phyloP scores from a whole-genome alignment of 768 basidiomycete genomes.

The Coprinopsis marcescibilis region DNA sequence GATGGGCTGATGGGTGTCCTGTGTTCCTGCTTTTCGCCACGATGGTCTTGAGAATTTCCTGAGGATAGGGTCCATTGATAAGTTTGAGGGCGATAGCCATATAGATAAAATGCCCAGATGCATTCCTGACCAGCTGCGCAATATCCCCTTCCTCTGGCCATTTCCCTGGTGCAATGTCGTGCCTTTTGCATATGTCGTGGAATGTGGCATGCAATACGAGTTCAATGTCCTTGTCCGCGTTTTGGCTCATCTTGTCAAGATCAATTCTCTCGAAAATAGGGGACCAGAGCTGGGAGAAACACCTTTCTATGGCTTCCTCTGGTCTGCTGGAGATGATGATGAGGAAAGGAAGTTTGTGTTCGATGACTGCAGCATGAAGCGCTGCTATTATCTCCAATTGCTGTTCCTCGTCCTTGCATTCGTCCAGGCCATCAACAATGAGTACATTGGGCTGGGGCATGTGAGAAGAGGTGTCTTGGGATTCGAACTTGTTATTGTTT shows the following conservation, averaged over 20 bases:
- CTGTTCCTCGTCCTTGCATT: neutral
- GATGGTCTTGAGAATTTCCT: neutral
- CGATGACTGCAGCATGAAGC: neutral
- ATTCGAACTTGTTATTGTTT: neutral
- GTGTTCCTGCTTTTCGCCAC: too few relatives aligned
- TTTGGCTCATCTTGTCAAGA: neutral
- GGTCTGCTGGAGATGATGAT: constrained; percentile 3
- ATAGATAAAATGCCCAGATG: constrained; percentile 8
- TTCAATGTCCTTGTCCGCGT: constrained; percentile 1
- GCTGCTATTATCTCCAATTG: neutral
- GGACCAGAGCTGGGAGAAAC: neutral
- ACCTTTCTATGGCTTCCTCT: neutral
- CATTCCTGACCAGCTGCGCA: neutral
- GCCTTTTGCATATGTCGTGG: neutral
- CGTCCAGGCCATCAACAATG: constrained; percentile 6
- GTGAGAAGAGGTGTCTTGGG: neutral
- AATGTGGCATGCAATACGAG: neutral
- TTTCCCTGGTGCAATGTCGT: neutral
- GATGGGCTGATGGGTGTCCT: neutral
- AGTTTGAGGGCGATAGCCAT: neutral
- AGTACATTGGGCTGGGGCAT: neutral
- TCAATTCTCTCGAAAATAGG: neutral
- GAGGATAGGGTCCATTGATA: neutral
- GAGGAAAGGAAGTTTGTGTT: neutral
- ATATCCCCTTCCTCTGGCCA: neutral